phyloP scores from a whole-genome alignment of 306 rosid genomes.

The Lotus japonicus region DNA sequence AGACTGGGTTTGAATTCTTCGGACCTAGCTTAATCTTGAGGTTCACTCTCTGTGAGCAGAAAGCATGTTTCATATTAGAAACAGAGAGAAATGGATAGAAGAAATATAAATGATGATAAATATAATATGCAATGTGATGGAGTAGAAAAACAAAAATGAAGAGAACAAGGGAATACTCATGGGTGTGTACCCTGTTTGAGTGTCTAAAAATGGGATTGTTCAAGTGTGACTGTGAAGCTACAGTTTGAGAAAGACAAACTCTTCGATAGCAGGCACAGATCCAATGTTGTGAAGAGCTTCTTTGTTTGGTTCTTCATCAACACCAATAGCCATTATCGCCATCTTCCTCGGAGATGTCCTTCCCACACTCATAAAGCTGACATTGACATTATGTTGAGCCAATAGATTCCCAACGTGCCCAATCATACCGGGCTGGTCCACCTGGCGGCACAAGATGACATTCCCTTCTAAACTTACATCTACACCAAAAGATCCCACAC shows the following conservation, averaged over 20 bases:
- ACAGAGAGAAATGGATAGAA: too few species aligned
- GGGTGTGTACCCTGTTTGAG: too few species aligned
- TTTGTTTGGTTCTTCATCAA: slow-evolving; percentile 59
- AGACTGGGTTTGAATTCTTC: too few species aligned
- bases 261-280: slow-evolving; percentile 49
- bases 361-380: slow-evolving; percentile 76
- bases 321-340: slow-evolving; percentile 79
- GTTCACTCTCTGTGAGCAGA: too few species aligned
- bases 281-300: slow-evolving; percentile 46
- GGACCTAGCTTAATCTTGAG: too few species aligned
- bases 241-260: slow-evolving; percentile 59
- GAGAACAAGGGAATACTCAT: too few species aligned
- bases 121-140: too few species aligned
- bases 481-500: slow-evolving; percentile 52
- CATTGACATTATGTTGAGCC: slow-evolving; percentile 56
- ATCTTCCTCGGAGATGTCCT: slow-evolving; percentile 42
- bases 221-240: not conserved
- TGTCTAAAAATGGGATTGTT: too few species aligned
- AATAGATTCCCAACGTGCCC: slow-evolving; percentile 59
- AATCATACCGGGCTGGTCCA: slow-evolving; percentile 77
- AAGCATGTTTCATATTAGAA: too few species aligned
- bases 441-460: slow-evolving; percentile 53
- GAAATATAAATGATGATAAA: too few species aligned
- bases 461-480: slow-evolving; percentile 75
- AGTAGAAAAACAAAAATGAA: too few species aligned